phyloP scores from a whole-genome alignment of 148 eudicot species.

The Heliosperma pusillum region DNA sequence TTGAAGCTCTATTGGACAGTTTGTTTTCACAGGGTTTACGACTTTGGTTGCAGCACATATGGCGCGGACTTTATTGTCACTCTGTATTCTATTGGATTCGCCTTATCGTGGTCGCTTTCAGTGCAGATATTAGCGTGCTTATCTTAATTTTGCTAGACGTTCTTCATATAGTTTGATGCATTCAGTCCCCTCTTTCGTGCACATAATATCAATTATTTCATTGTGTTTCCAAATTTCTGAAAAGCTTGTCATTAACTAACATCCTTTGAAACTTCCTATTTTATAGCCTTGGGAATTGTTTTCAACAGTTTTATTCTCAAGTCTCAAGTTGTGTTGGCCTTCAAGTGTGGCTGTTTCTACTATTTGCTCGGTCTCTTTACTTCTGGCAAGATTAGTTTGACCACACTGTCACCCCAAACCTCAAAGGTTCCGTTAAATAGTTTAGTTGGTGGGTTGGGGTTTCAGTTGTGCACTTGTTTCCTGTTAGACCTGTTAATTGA shows the following conservation, averaged over 20 bases:
- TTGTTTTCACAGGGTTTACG: constrained; percentile 80
- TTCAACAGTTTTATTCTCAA: background rate
- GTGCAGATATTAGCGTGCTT: background rate
- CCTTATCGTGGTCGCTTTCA: constrained; percentile 11
- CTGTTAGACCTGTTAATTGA: background rate
- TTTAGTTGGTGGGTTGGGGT: background rate
- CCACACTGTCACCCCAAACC: background rate
- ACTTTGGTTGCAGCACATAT: constrained; percentile 31
- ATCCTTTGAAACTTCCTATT: constrained; percentile 3
- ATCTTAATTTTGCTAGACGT: background rate
- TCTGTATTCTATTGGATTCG: constrained; percentile 22
- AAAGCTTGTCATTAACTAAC: background rate
- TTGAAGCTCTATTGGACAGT: constrained; percentile 82
- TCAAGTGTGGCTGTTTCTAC: background rate
- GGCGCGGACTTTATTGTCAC: constrained; percentile 25
- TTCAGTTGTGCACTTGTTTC: background rate
- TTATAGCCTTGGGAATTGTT: background rate
- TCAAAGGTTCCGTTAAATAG: background rate
- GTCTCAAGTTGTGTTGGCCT: background rate
- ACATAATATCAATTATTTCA: background rate
- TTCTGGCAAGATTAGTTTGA: background rate
- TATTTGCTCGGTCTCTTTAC: background rate
- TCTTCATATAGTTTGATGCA: background rate
- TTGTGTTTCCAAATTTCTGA: background rate
- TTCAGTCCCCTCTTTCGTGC: background rate